Evolutionary conservation across 371 early-diverging fungal genomes (phyloP).

Genomic region (Lichtheimia corymbifera): DNA sequence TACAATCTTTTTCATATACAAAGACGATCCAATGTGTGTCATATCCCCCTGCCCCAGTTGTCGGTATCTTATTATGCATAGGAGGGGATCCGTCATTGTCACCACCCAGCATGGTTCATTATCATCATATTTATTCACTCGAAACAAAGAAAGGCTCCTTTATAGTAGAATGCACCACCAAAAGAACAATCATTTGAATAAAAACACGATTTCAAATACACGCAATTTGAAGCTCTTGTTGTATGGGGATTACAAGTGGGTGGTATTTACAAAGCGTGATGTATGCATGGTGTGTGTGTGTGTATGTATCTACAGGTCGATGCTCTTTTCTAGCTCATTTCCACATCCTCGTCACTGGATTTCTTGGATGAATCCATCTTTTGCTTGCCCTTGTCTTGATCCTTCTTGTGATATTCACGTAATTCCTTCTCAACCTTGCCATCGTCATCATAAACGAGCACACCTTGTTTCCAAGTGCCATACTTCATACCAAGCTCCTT

Average conservation of each 20-base stretch:
- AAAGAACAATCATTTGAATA: too few relatives aligned
- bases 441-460: slow-evolving; percentile 84
- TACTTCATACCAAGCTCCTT: slow-evolving; percentile 77
- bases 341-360: slow-evolving; percentile 19
- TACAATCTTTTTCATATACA: neutral
- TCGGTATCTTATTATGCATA: too few relatives aligned
- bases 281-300: slow-evolving; percentile 1
- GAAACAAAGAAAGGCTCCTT: too few relatives aligned
- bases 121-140: too few relatives aligned
- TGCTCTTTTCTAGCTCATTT: slow-evolving; percentile 17
- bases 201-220: too few relatives aligned
- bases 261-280: slow-evolving; percentile 6
- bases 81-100: too few relatives aligned
- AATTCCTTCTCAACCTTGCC: slow-evolving; percentile 64
- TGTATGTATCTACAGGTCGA: slow-evolving; percentile 5
- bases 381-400: slow-evolving; percentile 5
- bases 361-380: neutral
- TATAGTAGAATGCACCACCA: too few relatives aligned
- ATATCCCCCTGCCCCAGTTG: too few relatives aligned
- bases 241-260: too few relatives aligned
- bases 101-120: too few relatives aligned
- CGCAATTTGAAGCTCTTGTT: too few relatives aligned
- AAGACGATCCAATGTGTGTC: too few relatives aligned
- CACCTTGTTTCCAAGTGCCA: slow-evolving; percentile 81
- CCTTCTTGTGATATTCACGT: slow-evolving; percentile 13